These are phyloP conservation scores for Suhomyces maxii DNA, from an alignment of 1,139 yeast genomes.

Conservation along the genomic window DNA sequence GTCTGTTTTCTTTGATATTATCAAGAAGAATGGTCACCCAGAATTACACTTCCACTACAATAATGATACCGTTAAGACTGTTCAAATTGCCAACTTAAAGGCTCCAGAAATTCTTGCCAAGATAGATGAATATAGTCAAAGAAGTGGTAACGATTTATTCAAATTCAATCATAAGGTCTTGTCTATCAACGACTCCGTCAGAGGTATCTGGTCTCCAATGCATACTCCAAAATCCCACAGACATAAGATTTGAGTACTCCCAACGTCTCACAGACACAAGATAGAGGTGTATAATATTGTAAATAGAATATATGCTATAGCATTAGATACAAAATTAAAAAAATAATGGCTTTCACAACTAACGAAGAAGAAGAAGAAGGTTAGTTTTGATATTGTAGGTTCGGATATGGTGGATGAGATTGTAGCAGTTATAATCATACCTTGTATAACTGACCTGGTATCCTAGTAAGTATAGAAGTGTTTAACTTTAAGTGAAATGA, in stretches of 20 bases:
- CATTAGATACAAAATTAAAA: not conserved
- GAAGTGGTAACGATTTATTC: constrained; percentile 42
- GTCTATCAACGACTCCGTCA: constrained; percentile 77
- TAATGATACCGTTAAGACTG: constrained; percentile 32
- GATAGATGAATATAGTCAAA: constrained; percentile 52
- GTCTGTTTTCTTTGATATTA: constrained; percentile 68
- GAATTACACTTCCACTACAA: constrained; percentile 39
- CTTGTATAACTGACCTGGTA: too few species aligned
- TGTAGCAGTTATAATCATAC: too few species aligned
- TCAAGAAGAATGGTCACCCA: constrained; percentile 81
- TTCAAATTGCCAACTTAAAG: constrained; percentile 54
- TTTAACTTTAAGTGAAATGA: too few species aligned
- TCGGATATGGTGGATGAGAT: too few species aligned
- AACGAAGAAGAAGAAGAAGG: too few species aligned
- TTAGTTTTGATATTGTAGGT: too few species aligned
- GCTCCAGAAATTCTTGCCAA: constrained; percentile 61
- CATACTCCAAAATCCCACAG: constrained; percentile 72
- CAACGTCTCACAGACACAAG: constrained; percentile 64
- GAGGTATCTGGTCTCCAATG: constrained; percentile 98
- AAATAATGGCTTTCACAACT: too few species aligned
- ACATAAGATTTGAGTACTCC: constrained; percentile 63
- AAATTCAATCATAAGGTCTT: constrained; percentile 67
- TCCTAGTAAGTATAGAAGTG: too few species aligned
- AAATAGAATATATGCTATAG: constrained; percentile 9
- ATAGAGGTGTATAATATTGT: constrained; percentile 27